Evolutionary conservation across 2,329 filamentous ascomycete species (phyloP), one percentile per base, ranked within the genome.

Genomic region (Arthrobotrys entomopaga): DNA sequence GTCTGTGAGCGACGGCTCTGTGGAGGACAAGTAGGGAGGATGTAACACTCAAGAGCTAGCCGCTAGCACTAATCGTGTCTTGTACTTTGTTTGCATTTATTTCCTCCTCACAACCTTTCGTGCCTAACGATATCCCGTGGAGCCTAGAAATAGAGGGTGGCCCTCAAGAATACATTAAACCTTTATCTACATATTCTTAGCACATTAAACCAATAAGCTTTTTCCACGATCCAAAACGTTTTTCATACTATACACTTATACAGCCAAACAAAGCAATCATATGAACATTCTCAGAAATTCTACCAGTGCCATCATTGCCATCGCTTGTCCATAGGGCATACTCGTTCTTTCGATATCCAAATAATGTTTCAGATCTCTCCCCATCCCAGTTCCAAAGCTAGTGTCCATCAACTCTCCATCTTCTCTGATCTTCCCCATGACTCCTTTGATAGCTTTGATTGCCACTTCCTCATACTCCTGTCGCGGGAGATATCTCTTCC

Each of bases 251-350:
- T 34, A 34, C 2, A 34, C 7, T 34, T 34, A 34, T 34, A 34
- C 2, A 34, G 10, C 29, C 6, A 8, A 34, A 34, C 10, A 10
- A 34, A 34, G 1, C 26, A 10, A 1, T 50, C 81, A 86, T 42
- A 86, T 82, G 74, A 86, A 90, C 34, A 85, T 85, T 54, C 90
- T 84, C 81, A 91, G 80, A 77, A 90, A 91, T 81, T 94, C 91
- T 0, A 90, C 90, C 76, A 93, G 80, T 0, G 90, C 88, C 88
- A 93, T 92, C 76, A 93, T 92, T 0, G 90, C 91, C 91, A 93
- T 93, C 0, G 90, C 90, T 80, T 93, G 91, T 0, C 91, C 91
- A 78, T 93, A 93, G 5, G 91, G 91, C 91, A 93, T 94, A 77
- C 89, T 90, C 1, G 91, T 94, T 75, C 89, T 82, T 1, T 88